Conservation (phyloP, 2,329 filamentous ascomycete genomes). For the Talaromyces piceae region DNA sequence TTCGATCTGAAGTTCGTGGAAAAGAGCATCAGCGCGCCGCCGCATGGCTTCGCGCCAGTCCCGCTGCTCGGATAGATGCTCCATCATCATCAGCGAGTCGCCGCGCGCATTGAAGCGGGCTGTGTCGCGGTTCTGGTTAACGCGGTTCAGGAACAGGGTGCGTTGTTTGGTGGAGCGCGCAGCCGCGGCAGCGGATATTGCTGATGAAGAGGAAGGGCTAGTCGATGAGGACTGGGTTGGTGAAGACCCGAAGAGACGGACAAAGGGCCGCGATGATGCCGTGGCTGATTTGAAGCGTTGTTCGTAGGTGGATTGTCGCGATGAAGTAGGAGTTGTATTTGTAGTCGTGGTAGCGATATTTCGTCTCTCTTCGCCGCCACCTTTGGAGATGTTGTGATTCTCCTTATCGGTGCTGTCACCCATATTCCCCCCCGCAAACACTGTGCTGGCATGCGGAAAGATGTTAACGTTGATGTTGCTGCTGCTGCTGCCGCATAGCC, state of each 20-base stretch:
- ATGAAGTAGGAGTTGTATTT: slow-evolving; percentile 3
- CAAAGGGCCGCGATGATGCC: slow-evolving; percentile 20
- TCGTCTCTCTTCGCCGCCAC: neutral
- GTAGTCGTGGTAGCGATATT: neutral
- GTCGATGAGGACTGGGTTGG: slow-evolving; percentile 4
- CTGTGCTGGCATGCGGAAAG: slow-evolving; percentile 10
- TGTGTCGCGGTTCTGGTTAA: slow-evolving; percentile 33
- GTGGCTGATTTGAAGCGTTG: slow-evolving; percentile 31
- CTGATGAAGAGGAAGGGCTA: slow-evolving; percentile 18
- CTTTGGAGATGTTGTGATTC: neutral
- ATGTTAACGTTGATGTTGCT: slow-evolving; percentile 10
- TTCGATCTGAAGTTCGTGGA: slow-evolving; percentile 12
- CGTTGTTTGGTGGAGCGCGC: slow-evolving; percentile 30
- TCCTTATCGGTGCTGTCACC: slow-evolving; percentile 3
- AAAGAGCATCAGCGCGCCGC: slow-evolving; percentile 22
- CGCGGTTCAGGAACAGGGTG: slow-evolving; percentile 34
- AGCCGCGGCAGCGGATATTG: no score
- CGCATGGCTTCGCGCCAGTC: slow-evolving; percentile 34
- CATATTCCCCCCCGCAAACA: slow-evolving; percentile 10
- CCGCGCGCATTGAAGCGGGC: slow-evolving; percentile 32
- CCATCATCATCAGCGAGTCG: slow-evolving; percentile 38
- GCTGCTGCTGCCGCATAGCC: no score
- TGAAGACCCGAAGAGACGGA: slow-evolving; percentile 2
- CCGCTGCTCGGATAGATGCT: slow-evolving; percentile 32
- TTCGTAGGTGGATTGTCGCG: slow-evolving; percentile 21